phyloP scores from a whole-genome alignment of 2,329 filamentous ascomycete species.

The Rutstroemia sp. region DNA sequence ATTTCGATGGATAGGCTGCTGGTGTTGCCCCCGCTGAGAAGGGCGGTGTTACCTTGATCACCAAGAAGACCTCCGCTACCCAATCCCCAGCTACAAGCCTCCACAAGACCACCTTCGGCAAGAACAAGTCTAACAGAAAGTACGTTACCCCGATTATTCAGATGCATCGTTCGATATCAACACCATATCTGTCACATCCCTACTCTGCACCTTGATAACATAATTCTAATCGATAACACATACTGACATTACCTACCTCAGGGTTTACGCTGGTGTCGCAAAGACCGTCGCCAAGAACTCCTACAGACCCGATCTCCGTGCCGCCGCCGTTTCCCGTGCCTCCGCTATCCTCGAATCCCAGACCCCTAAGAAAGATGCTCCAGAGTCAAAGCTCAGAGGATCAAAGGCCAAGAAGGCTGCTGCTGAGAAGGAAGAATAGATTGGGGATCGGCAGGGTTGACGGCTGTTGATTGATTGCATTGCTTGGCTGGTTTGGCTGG shows the following conservation, averaged over 20 bases:
- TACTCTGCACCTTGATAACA: no score
- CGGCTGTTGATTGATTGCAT: conserved; percentile 3
- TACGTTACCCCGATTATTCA: conserved; percentile 39
- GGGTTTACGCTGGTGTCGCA: conserved; percentile 86
- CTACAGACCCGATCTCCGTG: conserved; percentile 76
- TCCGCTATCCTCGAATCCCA: conserved; percentile 77
- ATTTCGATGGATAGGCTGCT: conserved; percentile 50
- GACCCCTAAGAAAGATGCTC: conserved; percentile 67
- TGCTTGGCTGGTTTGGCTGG: conserved; percentile 15
- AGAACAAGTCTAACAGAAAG: conserved; percentile 73
- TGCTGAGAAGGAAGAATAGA: conserved; percentile 40
- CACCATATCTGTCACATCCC: not conserved
- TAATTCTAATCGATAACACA: not conserved
- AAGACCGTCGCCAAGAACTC: conserved; percentile 72
- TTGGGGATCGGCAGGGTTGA: conserved; percentile 13
- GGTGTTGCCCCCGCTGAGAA: conserved; percentile 70
- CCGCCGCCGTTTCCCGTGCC: conserved; percentile 75
- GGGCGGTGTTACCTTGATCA: conserved; percentile 71
- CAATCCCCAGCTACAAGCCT: conserved; percentile 66
- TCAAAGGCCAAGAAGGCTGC: conserved; percentile 69
- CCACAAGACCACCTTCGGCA: conserved; percentile 61
- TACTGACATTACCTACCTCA: conserved; percentile 30
- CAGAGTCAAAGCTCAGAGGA: conserved; percentile 70
- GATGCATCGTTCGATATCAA: not conserved
- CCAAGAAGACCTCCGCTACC: conserved; percentile 70